Conservation (phyloP, 1,284 basidiomycete genomes). For the Pyrrhoderma noxium region DNA sequence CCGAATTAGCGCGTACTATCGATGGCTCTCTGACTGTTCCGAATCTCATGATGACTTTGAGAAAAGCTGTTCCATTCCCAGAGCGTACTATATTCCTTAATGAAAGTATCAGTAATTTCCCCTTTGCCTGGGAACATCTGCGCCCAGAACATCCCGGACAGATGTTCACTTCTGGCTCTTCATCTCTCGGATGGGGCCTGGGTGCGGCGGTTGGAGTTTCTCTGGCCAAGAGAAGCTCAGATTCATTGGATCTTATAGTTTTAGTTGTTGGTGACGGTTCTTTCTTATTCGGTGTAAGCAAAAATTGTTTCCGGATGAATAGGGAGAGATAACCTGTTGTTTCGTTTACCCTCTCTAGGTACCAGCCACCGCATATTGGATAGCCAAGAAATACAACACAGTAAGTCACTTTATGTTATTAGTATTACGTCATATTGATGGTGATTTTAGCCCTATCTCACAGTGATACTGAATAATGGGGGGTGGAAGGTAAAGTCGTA, state of each 20-base stretch:
- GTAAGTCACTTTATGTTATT: constrained; percentile 30
- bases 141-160: constrained; percentile 44
- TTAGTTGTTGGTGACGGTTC: constrained; percentile 62
- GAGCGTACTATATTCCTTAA: constrained; percentile 48
- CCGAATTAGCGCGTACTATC: constrained; percentile 22
- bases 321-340: too few relatives aligned
- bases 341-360: too few relatives aligned
- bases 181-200: constrained; percentile 58
- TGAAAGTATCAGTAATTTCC: constrained; percentile 55
- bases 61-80: constrained; percentile 31
- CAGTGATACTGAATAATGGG: constrained; percentile 64
- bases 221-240: constrained; percentile 29
- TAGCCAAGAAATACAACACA: constrained; percentile 58
- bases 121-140: constrained; percentile 48
- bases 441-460: constrained; percentile 52
- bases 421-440: background rate
- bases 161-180: constrained; percentile 48
- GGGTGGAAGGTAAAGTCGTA: constrained; percentile 48
- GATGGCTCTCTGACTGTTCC: constrained; percentile 35
- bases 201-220: constrained; percentile 55
- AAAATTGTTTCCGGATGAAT: too few relatives aligned
- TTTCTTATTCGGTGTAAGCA: constrained; percentile 47
- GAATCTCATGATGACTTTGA: constrained; percentile 43
- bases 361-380: constrained; percentile 61
- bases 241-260: constrained; percentile 42